Conservation (phyloP, 108 stramenopile genomes). For the Nitzschia inconspicua region DNA sequence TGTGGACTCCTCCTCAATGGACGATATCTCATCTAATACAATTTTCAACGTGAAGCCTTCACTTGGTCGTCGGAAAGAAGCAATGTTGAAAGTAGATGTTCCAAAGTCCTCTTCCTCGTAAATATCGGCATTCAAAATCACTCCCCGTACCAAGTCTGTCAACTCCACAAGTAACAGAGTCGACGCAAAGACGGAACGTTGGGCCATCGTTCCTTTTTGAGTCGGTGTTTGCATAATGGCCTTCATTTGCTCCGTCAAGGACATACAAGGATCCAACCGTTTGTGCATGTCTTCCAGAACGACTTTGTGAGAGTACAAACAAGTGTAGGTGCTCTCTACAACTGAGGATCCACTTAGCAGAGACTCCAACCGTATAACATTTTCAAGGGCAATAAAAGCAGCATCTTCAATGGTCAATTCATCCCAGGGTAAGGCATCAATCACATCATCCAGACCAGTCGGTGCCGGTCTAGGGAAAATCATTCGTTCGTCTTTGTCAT, state of each 20-base stretch:
- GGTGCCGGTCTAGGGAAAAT: constrained; percentile 45
- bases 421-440: constrained; percentile 56
- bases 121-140: constrained; percentile 87
- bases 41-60: no score
- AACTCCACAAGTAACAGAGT: constrained; percentile 59
- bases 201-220: constrained; percentile 37
- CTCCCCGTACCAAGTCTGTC: constrained; percentile 56
- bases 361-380: constrained; percentile 44
- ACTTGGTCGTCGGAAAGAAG: constrained; percentile 14
- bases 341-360: constrained; percentile 68
- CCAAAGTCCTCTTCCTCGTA: constrained; percentile 95
- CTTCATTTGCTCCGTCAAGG: constrained; percentile 5
- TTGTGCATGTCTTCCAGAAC: constrained; percentile 67
- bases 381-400: constrained; percentile 32
- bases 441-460: constrained; percentile 29
- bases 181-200: constrained; percentile 59
- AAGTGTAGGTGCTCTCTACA: constrained; percentile 83
- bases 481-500: neutral
- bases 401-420: constrained; percentile 45
- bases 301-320: constrained; percentile 72
- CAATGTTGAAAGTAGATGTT: constrained; percentile 30
- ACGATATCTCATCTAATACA: constrained; percentile 8
- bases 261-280: constrained; percentile 7
- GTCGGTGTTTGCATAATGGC: neutral
- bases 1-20: neutral